Percentiles rank a stretch among this genome's conserved stretches.
Conservation (phyloP, 345 rosid species). For the Erucastrum elatum region DNA sequence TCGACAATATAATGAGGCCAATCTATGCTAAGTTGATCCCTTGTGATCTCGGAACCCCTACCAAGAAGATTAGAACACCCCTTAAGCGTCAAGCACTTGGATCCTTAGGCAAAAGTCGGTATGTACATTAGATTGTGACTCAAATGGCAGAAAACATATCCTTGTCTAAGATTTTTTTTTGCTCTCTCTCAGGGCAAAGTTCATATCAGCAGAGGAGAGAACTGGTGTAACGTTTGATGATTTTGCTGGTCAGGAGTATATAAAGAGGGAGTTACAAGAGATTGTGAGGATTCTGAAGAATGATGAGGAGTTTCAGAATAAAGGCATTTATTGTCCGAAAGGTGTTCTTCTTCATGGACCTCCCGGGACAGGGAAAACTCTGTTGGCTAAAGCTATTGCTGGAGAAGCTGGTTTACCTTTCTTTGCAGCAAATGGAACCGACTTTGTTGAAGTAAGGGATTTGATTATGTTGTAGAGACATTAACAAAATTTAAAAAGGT, state of each 20-base stretch:
- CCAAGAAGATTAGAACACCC: conserved; percentile 51
- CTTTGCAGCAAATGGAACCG: conserved; percentile 95
- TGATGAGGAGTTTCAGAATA: conserved; percentile 87
- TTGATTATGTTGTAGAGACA: neutral
- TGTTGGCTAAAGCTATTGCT: conserved; percentile 97
- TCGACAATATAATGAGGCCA: conserved; percentile 77
- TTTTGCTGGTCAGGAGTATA: conserved; percentile 98
- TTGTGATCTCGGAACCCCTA: conserved; percentile 83
- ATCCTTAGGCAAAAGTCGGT: conserved; percentile 93
- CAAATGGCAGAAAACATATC: neutral
- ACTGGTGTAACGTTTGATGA: conserved; percentile 95
- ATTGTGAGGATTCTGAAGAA: conserved; percentile 85
- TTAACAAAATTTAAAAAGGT: neutral
- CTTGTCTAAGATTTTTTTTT: conserved; percentile 1
- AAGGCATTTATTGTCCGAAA: conserved; percentile 95
- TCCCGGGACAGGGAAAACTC: conserved; percentile 97
- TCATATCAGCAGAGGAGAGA: conserved; percentile 92
- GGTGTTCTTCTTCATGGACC: conserved; percentile 98
- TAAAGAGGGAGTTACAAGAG: conserved; percentile 87
- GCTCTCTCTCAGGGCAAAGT: conserved; percentile 62
- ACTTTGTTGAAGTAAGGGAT: conserved; percentile 83
- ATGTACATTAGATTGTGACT: conserved; percentile 30
- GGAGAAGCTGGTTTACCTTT: conserved; percentile 99
- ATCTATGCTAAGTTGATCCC: conserved; percentile 90
- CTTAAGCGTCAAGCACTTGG: conserved; percentile 82